Evolutionary conservation across 2,329 filamentous ascomycete species (phyloP).

Genomic region (Diaporthe velutina): DNA sequence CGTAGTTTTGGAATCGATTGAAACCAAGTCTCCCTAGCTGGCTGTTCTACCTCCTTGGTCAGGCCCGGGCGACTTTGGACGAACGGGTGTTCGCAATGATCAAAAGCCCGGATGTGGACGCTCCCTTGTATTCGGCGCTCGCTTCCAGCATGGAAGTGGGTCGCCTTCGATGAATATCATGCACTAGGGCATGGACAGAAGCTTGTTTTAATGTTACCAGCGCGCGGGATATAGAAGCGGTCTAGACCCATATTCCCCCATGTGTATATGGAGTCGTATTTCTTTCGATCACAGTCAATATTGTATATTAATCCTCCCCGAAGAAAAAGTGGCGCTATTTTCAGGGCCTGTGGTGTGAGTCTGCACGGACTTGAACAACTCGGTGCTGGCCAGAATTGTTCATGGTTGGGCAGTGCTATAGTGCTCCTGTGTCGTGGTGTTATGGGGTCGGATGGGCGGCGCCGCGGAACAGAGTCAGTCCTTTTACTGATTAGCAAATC

Average conservation of each 20-base stretch:
- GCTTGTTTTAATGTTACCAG: too few relatives aligned
- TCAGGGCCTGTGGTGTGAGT: too few relatives aligned
- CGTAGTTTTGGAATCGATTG: background rate
- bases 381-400: background rate
- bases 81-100: slow-evolving; percentile 5
- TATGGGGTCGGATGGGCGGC: background rate
- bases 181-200: too few relatives aligned
- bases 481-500: background rate
- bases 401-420: background rate
- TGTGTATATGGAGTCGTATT: too few relatives aligned
- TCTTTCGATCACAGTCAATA: too few relatives aligned
- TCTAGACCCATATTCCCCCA: too few relatives aligned
- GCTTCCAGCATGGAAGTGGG: too few relatives aligned
- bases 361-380: background rate
- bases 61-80: background rate
- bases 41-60: background rate
- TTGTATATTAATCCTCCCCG: too few relatives aligned
- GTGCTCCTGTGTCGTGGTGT: background rate
- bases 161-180: too few relatives aligned
- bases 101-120: background rate
- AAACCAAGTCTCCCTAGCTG: background rate
- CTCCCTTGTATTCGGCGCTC: too few relatives aligned
- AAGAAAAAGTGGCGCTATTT: too few relatives aligned
- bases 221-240: too few relatives aligned
- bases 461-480: background rate